These are phyloP conservation scores for Scutellaria baicalensis DNA, from an alignment of 257 asterid genomes.

Conservation along the genomic window DNA sequence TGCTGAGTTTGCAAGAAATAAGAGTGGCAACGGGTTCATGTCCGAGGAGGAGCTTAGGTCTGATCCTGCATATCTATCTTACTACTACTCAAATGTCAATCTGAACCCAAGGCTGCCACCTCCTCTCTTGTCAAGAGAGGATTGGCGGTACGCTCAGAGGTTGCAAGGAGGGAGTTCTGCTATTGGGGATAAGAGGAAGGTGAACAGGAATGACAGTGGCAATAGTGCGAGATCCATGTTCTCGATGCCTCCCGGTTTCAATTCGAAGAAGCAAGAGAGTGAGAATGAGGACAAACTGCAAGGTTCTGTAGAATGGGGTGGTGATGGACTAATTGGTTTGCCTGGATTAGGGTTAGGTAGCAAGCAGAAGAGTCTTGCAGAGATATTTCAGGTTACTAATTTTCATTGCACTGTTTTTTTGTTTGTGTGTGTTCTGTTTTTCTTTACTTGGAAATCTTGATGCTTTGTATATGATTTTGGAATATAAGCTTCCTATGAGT, in stretches of 20 bases:
- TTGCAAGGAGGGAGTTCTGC: slow-evolving; percentile 81
- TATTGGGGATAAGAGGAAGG: slow-evolving; percentile 92
- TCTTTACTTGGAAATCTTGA: not conserved
- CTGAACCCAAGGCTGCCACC: slow-evolving; percentile 96
- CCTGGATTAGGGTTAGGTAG: slow-evolving; percentile 77
- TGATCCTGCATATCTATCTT: slow-evolving; percentile 76
- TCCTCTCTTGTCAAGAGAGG: slow-evolving; percentile 85
- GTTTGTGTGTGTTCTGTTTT: not conserved
- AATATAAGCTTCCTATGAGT: not conserved
- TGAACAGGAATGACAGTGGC: slow-evolving; percentile 60
- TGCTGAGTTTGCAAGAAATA: slow-evolving; percentile 50
- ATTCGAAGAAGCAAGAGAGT: slow-evolving; percentile 54
- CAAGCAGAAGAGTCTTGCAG: slow-evolving; percentile 88
- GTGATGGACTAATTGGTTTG: slow-evolving; percentile 94
- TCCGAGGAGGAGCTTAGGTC: slow-evolving; percentile 97
- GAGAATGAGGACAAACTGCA: slow-evolving; percentile 51
- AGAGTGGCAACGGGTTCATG: slow-evolving; percentile 52
- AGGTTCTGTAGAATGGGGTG: slow-evolving; percentile 82
- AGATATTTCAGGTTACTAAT: slow-evolving; percentile 64
- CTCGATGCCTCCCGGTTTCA: slow-evolving; percentile 85
- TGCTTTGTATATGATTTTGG: not conserved
- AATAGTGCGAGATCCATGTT: slow-evolving; percentile 57
- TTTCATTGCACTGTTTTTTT: not conserved
- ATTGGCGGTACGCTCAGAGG: slow-evolving; percentile 82
- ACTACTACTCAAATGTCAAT: slow-evolving; percentile 85